phyloP scores from a whole-genome alignment of 1,284 basidiomycete genomes.

The Rugosomyces carneus region DNA sequence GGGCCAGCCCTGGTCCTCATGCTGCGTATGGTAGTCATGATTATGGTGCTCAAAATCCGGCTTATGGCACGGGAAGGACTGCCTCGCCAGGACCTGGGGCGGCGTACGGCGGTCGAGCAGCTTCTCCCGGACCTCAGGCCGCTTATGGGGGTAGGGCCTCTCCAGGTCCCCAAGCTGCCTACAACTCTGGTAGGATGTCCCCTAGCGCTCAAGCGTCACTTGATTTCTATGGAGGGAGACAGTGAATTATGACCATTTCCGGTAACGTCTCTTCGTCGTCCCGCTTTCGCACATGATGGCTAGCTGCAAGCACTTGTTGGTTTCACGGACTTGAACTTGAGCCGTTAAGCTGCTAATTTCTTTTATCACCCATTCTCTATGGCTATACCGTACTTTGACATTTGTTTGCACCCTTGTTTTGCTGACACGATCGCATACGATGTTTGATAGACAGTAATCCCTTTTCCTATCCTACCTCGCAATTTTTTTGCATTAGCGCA shows the following conservation, averaged over 20 bases:
- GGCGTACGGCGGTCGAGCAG: constrained; percentile 20
- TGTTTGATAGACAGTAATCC: constrained; percentile 5
- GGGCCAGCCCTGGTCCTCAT: constrained; percentile 39
- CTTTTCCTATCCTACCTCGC: constrained; percentile 11
- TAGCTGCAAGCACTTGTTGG: too few relatives aligned
- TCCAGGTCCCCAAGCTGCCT: constrained; percentile 25
- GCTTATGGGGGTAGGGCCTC: constrained; percentile 22
- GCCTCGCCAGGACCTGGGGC: constrained; percentile 20
- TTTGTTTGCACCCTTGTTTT: constrained; percentile 6
- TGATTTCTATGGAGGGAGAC: constrained; percentile 13
- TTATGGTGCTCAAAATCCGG: constrained; percentile 39
- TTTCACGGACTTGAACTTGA: neutral
- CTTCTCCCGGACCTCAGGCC: constrained; percentile 24
- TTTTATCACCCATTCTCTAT: neutral
- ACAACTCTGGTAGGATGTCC: constrained; percentile 22
- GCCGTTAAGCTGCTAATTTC: neutral
- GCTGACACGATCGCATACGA: constrained; percentile 4
- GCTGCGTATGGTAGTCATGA: constrained; percentile 22
- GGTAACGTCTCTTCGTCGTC: neutral
- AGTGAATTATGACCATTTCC: neutral
- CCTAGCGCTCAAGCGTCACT: constrained; percentile 25
- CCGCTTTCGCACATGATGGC: too few relatives aligned
- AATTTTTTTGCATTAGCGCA: constrained; percentile 5
- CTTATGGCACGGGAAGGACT: constrained; percentile 25
- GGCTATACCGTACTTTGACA: constrained; percentile 6